Evolutionary conservation across 345 rosid species (phyloP).

Genomic region (Populus ilicifolia): DNA sequence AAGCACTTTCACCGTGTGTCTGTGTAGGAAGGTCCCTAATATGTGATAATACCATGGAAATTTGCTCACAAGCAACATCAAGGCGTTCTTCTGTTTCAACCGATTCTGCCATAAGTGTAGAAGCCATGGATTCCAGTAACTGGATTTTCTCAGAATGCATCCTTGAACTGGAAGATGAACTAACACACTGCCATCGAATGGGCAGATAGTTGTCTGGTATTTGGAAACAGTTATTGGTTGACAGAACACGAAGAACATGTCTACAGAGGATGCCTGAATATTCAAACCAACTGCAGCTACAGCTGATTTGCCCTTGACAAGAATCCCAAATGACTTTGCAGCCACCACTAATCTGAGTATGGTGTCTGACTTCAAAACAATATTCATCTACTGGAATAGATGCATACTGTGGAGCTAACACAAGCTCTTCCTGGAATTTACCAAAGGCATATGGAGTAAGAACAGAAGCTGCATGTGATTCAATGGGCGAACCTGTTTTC

Average conservation of each 20-base stretch:
- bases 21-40: slow-evolving; percentile 41
- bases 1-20: slow-evolving; percentile 24
- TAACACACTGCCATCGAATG: slow-evolving; percentile 32
- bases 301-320: slow-evolving; percentile 47
- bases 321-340: slow-evolving; percentile 52
- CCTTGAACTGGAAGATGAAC: slow-evolving; percentile 19
- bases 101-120: slow-evolving; percentile 42
- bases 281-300: slow-evolving; percentile 52
- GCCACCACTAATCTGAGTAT: slow-evolving; percentile 41
- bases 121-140: slow-evolving; percentile 47
- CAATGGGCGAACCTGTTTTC: slow-evolving; percentile 62
- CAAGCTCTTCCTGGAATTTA: slow-evolving; percentile 59
- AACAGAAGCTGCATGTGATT: slow-evolving; percentile 51
- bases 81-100: slow-evolving; percentile 49
- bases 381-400: slow-evolving; percentile 45
- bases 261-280: slow-evolving; percentile 61
- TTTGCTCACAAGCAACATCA: slow-evolving; percentile 52
- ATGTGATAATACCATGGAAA: slow-evolving; percentile 34
- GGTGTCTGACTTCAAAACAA: slow-evolving; percentile 52
- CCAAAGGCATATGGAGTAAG: slow-evolving; percentile 55
- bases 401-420: slow-evolving; percentile 59
- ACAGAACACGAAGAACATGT: slow-evolving; percentile 54
- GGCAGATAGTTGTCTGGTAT: slow-evolving; percentile 53
- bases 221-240: slow-evolving; percentile 55
- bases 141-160: slow-evolving; percentile 39